Conservation (phyloP, 805 yeast genomes). For the Groenewaldozyma tartarivorans region DNA sequence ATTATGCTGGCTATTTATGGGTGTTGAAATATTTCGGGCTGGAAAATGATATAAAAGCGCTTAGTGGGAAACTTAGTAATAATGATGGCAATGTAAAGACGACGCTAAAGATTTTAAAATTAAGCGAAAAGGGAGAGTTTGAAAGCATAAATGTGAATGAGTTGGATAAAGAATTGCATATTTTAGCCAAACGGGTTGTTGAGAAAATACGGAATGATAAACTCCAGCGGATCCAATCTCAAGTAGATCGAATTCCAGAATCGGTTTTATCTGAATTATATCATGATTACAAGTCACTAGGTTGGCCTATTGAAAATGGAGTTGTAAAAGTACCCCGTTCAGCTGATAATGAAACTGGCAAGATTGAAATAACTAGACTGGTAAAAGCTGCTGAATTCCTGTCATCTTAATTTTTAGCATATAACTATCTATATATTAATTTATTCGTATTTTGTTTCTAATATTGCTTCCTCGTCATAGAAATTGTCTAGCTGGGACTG, state of each 20-base stretch:
- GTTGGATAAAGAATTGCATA: background rate
- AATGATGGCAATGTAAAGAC: constrained; percentile 1
- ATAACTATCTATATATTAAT: no score
- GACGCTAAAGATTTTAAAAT: background rate
- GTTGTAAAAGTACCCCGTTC: background rate
- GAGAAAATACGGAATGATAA: background rate
- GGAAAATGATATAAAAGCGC: background rate
- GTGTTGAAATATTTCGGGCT: constrained; percentile 1
- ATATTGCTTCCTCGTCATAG: constrained; percentile 17
- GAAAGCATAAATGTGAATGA: background rate
- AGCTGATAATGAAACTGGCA: no score
- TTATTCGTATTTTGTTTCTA: constrained; percentile 15
- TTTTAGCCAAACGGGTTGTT: background rate
- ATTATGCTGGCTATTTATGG: constrained; percentile 7
- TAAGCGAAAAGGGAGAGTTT: background rate
- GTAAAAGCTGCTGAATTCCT: no score
- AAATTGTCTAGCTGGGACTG: constrained; percentile 6
- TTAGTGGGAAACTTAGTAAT: background rate
- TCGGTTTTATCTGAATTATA: background rate
- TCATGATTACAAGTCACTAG: background rate
- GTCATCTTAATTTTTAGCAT: no score
- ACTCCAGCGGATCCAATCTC: background rate
- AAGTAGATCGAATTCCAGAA: background rate
- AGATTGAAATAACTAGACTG: no score
- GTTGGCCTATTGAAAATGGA: background rate